Evolutionary conservation across 768 basidiomycete species (phyloP), one percentile per base, ranked within the genome.

Genomic region (Amyloporia xantha): DNA sequence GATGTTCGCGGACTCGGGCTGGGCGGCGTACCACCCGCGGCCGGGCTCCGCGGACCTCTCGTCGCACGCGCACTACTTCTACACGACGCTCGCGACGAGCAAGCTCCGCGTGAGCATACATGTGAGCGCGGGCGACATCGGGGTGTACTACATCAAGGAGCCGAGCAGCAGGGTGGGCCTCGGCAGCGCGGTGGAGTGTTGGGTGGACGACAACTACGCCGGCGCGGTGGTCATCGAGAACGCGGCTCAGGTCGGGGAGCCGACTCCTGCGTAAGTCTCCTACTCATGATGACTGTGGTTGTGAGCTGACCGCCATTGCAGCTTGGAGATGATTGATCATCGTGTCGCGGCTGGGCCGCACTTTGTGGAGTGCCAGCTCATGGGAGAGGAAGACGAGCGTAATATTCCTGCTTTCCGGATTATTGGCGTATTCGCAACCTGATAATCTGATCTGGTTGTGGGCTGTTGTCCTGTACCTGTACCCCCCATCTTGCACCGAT

Each of bases 191-290:
- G 72, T 94, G 3, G 80, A 88, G 59, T 98, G 96, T 64, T 98
- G 95, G 95, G 96, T 99, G 26, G 96, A 99, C 65, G 94, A 99
- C 65, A 99, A 99, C 62, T 79, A 82, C 54, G 67, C 59, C 0
- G 95, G 96, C 4, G 84, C 81, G 24, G 79, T 79, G 52, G 74
- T 82, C 36, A 73, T 97, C 49, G 79, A 82, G 64, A 94, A 97
- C 60, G 80, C 79, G 1, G 89, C 74, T 3, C 79, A 86, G 49
- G 69, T 83, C 5, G 71, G 67, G 3, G 79, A 81, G 48, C 66
- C 79, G 1, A 77, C 73, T 45, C 77, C 91, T 25, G 74, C 77
- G 91, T 91, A 64, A 57, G 87, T 60, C 37, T 44, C 48, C 42
- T 43, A 44, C 50, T 37, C 46, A n/a, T 26, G 37, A 15, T n/a